Percentiles rank a stretch among this genome's conserved stretches.
Conservation (phyloP, 306 rosid genomes). For the Vigna radiata region DNA sequence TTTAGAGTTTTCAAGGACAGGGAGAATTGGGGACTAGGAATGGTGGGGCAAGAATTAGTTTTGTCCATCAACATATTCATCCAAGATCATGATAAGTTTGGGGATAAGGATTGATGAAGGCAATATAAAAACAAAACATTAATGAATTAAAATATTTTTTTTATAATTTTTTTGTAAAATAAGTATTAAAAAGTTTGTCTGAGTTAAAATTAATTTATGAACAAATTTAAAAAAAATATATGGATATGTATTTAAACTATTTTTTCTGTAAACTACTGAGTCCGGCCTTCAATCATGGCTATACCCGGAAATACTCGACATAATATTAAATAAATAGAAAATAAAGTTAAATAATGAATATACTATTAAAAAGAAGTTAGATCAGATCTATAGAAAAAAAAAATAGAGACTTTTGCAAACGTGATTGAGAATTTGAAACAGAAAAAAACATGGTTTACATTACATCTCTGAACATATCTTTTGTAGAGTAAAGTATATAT, state of each 20-base stretch:
- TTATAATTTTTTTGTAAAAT: no score
- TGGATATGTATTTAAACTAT: no score
- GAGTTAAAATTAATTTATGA: no score
- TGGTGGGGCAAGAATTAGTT: neutral
- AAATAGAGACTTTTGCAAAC: neutral
- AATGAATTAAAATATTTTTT: no score
- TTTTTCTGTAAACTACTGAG: no score
- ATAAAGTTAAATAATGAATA: neutral
- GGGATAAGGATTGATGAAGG: neutral
- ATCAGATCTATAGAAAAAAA: neutral
- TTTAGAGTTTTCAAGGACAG: neutral
- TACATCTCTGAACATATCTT: neutral
- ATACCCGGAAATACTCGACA: neutral
- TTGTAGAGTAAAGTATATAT: neutral
- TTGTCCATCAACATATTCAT: slow-evolving; percentile 3
- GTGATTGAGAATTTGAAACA: slow-evolving; percentile 1
- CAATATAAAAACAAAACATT: neutral
- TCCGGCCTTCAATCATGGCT: neutral
- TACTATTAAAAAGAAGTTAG: neutral
- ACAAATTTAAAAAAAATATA: no score
- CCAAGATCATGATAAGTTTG: neutral
- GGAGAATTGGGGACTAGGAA: neutral
- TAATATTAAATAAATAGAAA: neutral
- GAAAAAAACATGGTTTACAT: neutral
- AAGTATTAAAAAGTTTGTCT: no score